Base-by-base conservation (phyloP, 306 rosid species). In the Sindora glabra region DNA sequence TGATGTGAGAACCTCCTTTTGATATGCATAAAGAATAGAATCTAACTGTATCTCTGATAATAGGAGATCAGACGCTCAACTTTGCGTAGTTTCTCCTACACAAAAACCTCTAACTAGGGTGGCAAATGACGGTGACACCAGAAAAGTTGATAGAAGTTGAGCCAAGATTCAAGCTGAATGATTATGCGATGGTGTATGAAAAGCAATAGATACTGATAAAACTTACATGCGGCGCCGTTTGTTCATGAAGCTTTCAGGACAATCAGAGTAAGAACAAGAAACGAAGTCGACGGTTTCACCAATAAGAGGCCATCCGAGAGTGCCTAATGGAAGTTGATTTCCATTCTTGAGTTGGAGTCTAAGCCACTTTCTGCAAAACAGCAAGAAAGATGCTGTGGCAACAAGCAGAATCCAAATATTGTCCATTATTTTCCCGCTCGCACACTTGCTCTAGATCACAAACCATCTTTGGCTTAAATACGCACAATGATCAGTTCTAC, bases 251-350 rank as follows among this genome's bases (percentile, higher is more conserved):
- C 72, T 76, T 61, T 89, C 99, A 3, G 96, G 99, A 73, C 69
- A 84, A 73, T 92, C 94, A 49, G 99, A 86, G 74, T 88, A 89
- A 73, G 99, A 96, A 61, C 77, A 82, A 42, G 96, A 68, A 48
- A 92, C 74, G 50, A 86, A 89, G 74, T 83, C 82, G 8, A 92
- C 17, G 71, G 99, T 92, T 81, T 92, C 99, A 1, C 99, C 99
- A 7, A 92, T 68, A 59, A 92, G 64, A 33, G 96, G 96, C 86
- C 80, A 84, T 17, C 99, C 99, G 58, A 92, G 90, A 82, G 86
- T 71, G 56, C 99, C 99, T 54, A 52, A 45, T 56, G 98, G 98
- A 68, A 87, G 89, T 29, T 70, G 63, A 10, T 19, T 34, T 65
- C 63, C 75, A 66, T 62, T 38, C 29, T 72, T 79, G 46, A 95